Evolutionary conservation across 2,329 filamentous ascomycete species (phyloP), one percentile per base, ranked within the genome.

Genomic region (Plectosphaerella plurivora): DNA sequence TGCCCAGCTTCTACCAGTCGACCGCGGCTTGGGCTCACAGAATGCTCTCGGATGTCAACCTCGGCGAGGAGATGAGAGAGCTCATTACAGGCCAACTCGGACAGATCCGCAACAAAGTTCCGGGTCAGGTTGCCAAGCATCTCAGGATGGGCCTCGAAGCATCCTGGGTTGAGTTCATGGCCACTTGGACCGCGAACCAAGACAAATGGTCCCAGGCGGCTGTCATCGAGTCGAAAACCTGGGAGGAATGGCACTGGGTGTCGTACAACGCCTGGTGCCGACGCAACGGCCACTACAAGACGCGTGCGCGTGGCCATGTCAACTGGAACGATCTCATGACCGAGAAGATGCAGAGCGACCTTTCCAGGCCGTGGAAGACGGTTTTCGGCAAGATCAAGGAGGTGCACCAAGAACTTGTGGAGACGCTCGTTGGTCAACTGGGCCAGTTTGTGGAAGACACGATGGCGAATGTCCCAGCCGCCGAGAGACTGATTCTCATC

Each of bases 251-350:
- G 28, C 49, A 57, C 49, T 8, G 12, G 22, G 46, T 36, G 16
- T 37, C 46, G 48, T 67, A 65, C 52, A 60, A 65, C 15, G 62
- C 63, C 3, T 67, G 63, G 65, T 67, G 65, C 44, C 41, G 50
- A 0, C 59, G 63, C 22, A 60, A 65, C 10, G 65, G 65, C 2
- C 44, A 62, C 12, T 60, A 68, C 42, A 5, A 33, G 15, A 65
- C 63, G 1, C 0, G 10, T 5, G 59, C 53, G 3, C 55, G 55
- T 1, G 52, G 18, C 0, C 51, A 20, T n/a, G 51, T 61, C 14
- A 59, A 68, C 39, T 68, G 66, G 65, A 68, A 68, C 16, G 50
- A 60, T 14, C 55, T 64, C n/a, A 61, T 68, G 10, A 65, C 66
- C 37, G 63, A 59, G 60, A 66, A 65, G 39, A 66, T 68, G 65